Conservation (phyloP, 2,329 filamentous ascomycete species). For the Hypomyces perniciosus region DNA sequence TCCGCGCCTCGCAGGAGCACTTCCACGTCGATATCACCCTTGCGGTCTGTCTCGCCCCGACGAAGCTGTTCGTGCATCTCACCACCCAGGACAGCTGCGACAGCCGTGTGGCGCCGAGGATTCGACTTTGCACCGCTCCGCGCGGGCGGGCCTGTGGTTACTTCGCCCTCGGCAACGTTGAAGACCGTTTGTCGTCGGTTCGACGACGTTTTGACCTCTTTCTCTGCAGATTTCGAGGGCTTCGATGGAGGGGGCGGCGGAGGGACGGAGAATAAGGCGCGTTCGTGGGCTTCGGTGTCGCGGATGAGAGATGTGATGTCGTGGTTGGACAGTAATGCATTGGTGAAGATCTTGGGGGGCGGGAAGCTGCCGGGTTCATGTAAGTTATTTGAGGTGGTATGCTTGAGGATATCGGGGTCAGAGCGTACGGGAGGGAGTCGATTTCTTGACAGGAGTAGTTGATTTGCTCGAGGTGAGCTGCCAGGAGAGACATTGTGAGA, state of each 20-base stretch:
- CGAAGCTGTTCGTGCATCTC: conserved; percentile 79
- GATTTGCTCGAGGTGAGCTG: conserved; percentile 71
- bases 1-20: conserved; percentile 79
- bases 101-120: conserved; percentile 70
- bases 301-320: conserved; percentile 94
- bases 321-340: conserved; percentile 77
- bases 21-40: conserved; percentile 78
- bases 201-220: conserved; percentile 27
- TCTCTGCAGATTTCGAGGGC: conserved; percentile 29
- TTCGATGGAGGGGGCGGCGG: conserved; percentile 56
- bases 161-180: conserved; percentile 32
- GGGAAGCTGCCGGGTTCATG: conserved; percentile 60
- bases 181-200: neutral
- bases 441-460: conserved; percentile 70
- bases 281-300: conserved; percentile 90
- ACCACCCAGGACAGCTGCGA: conserved; percentile 80
- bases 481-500: conserved; percentile 58
- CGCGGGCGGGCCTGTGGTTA: conserved; percentile 51
- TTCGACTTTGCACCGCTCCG: conserved; percentile 34
- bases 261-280: conserved; percentile 88
- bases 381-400: neutral
- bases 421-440: conserved; percentile 61
- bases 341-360: conserved; percentile 89
- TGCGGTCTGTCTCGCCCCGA: conserved; percentile 42
- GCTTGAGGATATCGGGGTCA: neutral